Evolutionary conservation across 73 alveolate species (phyloP).

Genomic region (Paramecium pentaurelia): DNA sequence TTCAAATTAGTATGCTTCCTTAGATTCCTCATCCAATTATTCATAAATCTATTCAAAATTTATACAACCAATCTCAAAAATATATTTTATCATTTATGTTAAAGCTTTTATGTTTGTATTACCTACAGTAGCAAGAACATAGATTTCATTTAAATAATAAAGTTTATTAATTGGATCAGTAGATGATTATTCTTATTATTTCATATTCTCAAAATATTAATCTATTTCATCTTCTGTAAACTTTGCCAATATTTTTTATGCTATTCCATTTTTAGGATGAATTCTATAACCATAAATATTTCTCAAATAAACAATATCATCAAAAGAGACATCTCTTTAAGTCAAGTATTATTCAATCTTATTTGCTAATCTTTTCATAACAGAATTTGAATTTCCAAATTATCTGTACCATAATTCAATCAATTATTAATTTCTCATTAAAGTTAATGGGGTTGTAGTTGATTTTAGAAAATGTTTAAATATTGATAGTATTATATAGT

Average conservation of each 20-base stretch:
- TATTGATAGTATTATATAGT: neutral
- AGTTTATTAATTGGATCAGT: slow-evolving; percentile 3
- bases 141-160: slow-evolving; percentile 13
- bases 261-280: neutral
- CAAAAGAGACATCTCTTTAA: neutral
- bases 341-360: neutral
- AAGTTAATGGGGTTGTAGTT: neutral
- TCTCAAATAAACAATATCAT: neutral
- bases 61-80: neutral
- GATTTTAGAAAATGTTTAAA: neutral
- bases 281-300: slow-evolving; percentile 41
- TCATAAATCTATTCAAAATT: neutral
- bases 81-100: neutral
- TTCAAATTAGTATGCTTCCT: neutral
- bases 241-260: neutral
- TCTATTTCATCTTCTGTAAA: neutral
- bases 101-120: neutral
- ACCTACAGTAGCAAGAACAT: slow-evolving; percentile 1
- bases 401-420: neutral
- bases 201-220: neutral
- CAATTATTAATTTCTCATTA: neutral
- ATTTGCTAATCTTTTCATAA: slow-evolving; percentile 10
- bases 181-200: neutral
- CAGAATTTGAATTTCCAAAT: neutral
- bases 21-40: neutral